phyloP scores from a whole-genome alignment of 1,139 yeast genomes.

The Debaryomyces sp. region DNA sequence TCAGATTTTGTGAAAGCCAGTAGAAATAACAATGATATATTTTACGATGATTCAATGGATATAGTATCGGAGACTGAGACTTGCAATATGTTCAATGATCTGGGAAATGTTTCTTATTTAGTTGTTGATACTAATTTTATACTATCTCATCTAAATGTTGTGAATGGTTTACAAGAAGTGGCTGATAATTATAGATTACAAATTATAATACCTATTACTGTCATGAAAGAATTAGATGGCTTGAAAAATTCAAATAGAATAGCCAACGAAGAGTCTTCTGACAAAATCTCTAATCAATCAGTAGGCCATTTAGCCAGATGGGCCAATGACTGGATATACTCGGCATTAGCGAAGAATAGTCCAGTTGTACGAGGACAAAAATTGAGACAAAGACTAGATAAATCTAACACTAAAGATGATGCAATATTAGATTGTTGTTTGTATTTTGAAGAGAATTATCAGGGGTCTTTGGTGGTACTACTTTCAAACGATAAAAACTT shows the following conservation, averaged over 20 bases:
- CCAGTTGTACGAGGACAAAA: constrained; percentile 68
- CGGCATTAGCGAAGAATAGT: constrained; percentile 54
- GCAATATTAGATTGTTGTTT: constrained; percentile 85
- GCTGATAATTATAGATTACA: constrained; percentile 46
- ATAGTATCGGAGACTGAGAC: constrained; percentile 22
- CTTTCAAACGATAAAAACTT: constrained; percentile 83
- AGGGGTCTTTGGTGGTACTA: constrained; percentile 56
- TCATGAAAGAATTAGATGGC: constrained; percentile 78
- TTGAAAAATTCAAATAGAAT: constrained; percentile 51
- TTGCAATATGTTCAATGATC: constrained; percentile 16
- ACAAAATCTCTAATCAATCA: constrained; percentile 27
- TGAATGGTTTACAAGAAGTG: constrained; percentile 50
- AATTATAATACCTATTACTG: constrained; percentile 70
- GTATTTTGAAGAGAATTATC: constrained; percentile 50
- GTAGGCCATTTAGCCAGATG: constrained; percentile 65
- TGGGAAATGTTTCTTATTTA: constrained; percentile 38
- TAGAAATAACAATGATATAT: constrained; percentile 17
- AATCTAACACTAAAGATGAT: constrained; percentile 62
- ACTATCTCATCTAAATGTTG: constrained; percentile 60
- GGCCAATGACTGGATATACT: constrained; percentile 81
- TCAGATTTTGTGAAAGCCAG: constrained; percentile 40
- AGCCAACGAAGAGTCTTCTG: constrained; percentile 13
- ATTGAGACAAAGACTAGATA: constrained; percentile 51
- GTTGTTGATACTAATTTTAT: constrained; percentile 81
- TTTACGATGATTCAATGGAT: constrained; percentile 11